Percentiles rank a stretch among this genome's conserved stretches.
These are phyloP conservation scores for Eucalyptus marginata DNA, from an alignment of 345 rosid genomes.

Conservation along the genomic window DNA sequence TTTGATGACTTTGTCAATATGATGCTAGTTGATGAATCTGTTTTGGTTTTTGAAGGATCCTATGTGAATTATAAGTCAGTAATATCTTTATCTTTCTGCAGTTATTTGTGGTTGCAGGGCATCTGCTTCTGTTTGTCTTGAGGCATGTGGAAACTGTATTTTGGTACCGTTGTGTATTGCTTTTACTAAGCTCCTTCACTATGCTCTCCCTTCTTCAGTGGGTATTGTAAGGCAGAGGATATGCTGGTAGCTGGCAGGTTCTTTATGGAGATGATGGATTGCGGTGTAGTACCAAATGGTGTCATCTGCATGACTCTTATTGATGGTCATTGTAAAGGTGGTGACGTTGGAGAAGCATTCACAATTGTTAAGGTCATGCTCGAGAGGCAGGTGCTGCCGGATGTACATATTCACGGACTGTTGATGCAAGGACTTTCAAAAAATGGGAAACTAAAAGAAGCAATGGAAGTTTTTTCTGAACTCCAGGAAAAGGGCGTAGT, in stretches of 20 bases:
- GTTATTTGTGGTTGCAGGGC: slow-evolving; percentile 73
- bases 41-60: slow-evolving; percentile 51
- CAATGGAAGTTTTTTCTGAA: slow-evolving; percentile 34
- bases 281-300: slow-evolving; percentile 47
- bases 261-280: slow-evolving; percentile 52
- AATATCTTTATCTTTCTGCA: slow-evolving; percentile 83
- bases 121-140: slow-evolving; percentile 72
- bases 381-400: slow-evolving; percentile 32
- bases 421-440: slow-evolving; percentile 53
- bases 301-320: slow-evolving; percentile 38
- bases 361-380: slow-evolving; percentile 39
- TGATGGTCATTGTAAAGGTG: slow-evolving; percentile 56
- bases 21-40: background rate
- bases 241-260: slow-evolving; percentile 43
- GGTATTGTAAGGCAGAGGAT: slow-evolving; percentile 41
- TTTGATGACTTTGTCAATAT: background rate
- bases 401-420: slow-evolving; percentile 32
- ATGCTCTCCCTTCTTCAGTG: slow-evolving; percentile 3
- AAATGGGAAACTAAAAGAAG: slow-evolving; percentile 44
- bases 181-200: too few relatives aligned
- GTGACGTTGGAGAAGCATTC: slow-evolving; percentile 38
- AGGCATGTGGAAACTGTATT: slow-evolving; percentile 34
- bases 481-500: slow-evolving; percentile 35
- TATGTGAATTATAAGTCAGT: slow-evolving; percentile 77
- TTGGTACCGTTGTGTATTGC: background rate